Percentiles rank a stretch among this genome's conserved stretches.
phyloP scores from a whole-genome alignment of 176 grass and related monocot species.

The Triticum dicoccoides region DNA sequence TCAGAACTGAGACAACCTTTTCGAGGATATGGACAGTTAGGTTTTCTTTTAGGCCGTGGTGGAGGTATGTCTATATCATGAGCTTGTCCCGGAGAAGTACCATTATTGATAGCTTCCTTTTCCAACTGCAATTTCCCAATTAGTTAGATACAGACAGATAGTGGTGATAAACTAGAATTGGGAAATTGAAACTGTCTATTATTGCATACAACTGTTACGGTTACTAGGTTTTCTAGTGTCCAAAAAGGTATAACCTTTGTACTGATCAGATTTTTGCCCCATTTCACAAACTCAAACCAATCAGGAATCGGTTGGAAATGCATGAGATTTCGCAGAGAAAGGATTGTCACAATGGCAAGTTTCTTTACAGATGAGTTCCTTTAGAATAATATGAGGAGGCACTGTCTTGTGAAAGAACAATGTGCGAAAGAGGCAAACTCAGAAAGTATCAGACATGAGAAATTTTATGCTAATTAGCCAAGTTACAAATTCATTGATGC shows the following conservation, averaged over 20 bases:
- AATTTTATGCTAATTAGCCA: background rate
- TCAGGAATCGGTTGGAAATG: slow-evolving; percentile 21
- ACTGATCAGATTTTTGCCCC: background rate
- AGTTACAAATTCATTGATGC: slow-evolving; percentile 12
- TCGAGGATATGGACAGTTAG: slow-evolving; percentile 85
- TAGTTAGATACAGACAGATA: slow-evolving; percentile 40
- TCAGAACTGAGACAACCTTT: slow-evolving; percentile 45
- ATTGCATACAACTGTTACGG: background rate
- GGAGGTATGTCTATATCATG: slow-evolving; percentile 96
- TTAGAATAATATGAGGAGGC: background rate
- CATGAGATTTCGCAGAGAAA: background rate
- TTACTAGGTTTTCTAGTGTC: slow-evolving; percentile 17
- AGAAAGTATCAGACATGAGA: background rate
- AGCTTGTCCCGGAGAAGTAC: slow-evolving; percentile 59
- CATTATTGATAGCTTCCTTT: slow-evolving; percentile 85
- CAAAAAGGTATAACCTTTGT: background rate
- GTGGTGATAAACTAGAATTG: slow-evolving; percentile 17
- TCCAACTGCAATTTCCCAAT: slow-evolving; percentile 75
- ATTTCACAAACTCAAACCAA: slow-evolving; percentile 21
- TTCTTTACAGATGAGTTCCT: slow-evolving; percentile 6
- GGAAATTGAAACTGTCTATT: too few species aligned
- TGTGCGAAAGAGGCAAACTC: background rate
- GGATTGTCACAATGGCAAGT: background rate
- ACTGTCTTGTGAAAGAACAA: background rate
- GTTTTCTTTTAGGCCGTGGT: slow-evolving; percentile 94